These are phyloP conservation scores for Yamadazyma taylorii DNA, from an alignment of 1,139 yeast species.

Conservation along the genomic window DNA sequence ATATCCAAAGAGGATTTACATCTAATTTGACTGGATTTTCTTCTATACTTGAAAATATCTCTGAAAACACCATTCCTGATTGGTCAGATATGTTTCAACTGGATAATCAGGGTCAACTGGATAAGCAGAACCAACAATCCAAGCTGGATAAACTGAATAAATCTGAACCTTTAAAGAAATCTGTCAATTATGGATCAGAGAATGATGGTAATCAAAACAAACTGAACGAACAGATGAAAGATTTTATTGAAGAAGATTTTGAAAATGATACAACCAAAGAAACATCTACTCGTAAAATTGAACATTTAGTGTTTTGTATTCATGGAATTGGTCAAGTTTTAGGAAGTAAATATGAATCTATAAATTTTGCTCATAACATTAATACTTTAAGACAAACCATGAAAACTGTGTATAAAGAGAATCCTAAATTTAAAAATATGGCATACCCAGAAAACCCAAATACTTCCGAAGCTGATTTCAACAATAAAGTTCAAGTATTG, in stretches of 20 bases:
- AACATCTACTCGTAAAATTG: slow-evolving; percentile 54
- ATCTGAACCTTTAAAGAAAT: slow-evolving; percentile 14
- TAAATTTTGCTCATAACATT: slow-evolving; percentile 85
- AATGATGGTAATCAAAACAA: slow-evolving; percentile 11
- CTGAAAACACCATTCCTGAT: slow-evolving; percentile 28
- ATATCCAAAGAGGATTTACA: slow-evolving; percentile 40
- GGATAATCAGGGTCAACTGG: too few relatives aligned
- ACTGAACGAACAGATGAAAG: slow-evolving; percentile 33
- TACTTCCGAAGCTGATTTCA: slow-evolving; percentile 25
- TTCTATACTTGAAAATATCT: slow-evolving; percentile 29
- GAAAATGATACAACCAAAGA: slow-evolving; percentile 33
- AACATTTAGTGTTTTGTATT: slow-evolving; percentile 79
- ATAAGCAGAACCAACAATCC: too few relatives aligned
- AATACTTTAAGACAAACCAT: slow-evolving; percentile 67
- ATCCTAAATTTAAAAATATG: slow-evolving; percentile 40
- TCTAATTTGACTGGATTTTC: slow-evolving; percentile 24
- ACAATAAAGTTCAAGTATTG: slow-evolving; percentile 69
- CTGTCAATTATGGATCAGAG: slow-evolving; percentile 13
- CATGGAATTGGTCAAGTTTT: slow-evolving; percentile 95
- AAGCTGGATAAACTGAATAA: too few relatives aligned
- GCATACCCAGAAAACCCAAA: slow-evolving; percentile 28
- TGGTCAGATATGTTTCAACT: slow-evolving; percentile 30
- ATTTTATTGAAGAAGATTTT: slow-evolving; percentile 55
- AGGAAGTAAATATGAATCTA: slow-evolving; percentile 75
- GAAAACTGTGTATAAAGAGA: slow-evolving; percentile 53